Percentiles rank a stretch among this genome's conserved stretches.
Evolutionary conservation across 345 rosid species (phyloP).

Genomic region (Linum trigynum): DNA sequence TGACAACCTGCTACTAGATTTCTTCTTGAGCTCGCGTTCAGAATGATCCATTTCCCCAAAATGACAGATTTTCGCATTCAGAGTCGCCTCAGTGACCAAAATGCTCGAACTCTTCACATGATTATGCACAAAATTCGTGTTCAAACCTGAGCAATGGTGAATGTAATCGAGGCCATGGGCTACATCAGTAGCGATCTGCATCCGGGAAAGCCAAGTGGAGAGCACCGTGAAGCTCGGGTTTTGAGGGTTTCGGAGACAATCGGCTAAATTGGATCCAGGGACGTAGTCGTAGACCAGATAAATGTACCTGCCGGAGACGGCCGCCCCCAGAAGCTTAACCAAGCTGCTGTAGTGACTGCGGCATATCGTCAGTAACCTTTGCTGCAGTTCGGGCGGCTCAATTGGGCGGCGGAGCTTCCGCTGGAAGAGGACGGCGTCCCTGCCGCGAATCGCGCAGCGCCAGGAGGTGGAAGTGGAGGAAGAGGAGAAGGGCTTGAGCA

Average conservation of each 20-base stretch:
- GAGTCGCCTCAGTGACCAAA: constrained; percentile 10
- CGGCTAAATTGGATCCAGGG: constrained; percentile 16
- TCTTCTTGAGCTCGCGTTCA: background rate
- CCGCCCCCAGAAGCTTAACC: constrained; percentile 9
- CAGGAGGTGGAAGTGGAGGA: constrained; percentile 35
- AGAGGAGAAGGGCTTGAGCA: constrained; percentile 24
- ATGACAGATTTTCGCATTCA: constrained; percentile 25
- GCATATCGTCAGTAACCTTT: background rate
- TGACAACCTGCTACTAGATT: background rate
- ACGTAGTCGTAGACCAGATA: constrained; percentile 22
- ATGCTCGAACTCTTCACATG: constrained; percentile 19
- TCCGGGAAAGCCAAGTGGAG: constrained; percentile 20
- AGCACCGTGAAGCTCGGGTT: constrained; percentile 16
- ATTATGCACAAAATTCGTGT: constrained; percentile 13
- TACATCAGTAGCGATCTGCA: constrained; percentile 14
- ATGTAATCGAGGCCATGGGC: constrained; percentile 16
- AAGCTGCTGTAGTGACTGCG: constrained; percentile 6
- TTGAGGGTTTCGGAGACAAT: constrained; percentile 20
- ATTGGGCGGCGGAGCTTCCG: constrained; percentile 15
- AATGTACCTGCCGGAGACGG: constrained; percentile 12
- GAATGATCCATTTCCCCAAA: constrained; percentile 17
- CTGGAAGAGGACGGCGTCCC: constrained; percentile 21
- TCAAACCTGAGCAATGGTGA: constrained; percentile 14
- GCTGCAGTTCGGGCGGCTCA: background rate
- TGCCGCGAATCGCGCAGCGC: constrained; percentile 24